Base-by-base conservation (phyloP, 2,329 filamentous ascomycete species). In the Colletotrichum orbiculare region DNA sequence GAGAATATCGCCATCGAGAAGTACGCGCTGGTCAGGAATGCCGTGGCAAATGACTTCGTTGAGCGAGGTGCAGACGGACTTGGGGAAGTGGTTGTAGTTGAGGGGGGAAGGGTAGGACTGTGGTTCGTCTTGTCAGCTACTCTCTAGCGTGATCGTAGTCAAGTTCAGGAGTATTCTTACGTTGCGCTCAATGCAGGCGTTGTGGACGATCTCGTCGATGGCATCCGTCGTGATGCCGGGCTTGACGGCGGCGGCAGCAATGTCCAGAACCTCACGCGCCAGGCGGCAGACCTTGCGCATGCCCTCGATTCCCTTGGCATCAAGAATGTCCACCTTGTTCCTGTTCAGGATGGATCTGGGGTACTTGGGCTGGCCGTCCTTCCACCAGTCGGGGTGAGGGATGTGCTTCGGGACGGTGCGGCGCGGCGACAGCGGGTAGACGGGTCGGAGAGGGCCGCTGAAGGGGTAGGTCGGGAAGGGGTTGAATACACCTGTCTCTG, bases 41-140 rank as follows among this genome's bases (percentile, higher is more conserved):
- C 96, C 96, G 83, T 99, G 96, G 82, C 96, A 99, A 77, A 99
- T 98, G 69, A 97, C 92, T 80, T 99, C 96, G 82, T 99, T 99
- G 54, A 92, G 81, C 3, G 95, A 98, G 3, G 95, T 98, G 80
- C 96, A 99, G 68, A 97, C 92, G 0, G 96, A 99, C 82, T 99
- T 99, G 69, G 96, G 96, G 80, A 98, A 99, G 78, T 94, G 85
- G 82, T 92, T 92, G 81, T 98, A 98, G 82, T 97, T 97, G 39
- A 98, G 83, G 1, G 95, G 94, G 1, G 95, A 97, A 0, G 95
- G 95, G 76, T 98, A 98, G 9, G 94, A 92, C 94, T 97, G 68
- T 49, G 64, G 37, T 8, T 39, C 52, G 38, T 17, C 35, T 48
- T 13, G 25, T 61, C 35, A 53, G 25, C 56, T 46, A 2, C 8